Conservation (phyloP, 1,284 basidiomycete species). For the Sporisorium reilianum region DNA sequence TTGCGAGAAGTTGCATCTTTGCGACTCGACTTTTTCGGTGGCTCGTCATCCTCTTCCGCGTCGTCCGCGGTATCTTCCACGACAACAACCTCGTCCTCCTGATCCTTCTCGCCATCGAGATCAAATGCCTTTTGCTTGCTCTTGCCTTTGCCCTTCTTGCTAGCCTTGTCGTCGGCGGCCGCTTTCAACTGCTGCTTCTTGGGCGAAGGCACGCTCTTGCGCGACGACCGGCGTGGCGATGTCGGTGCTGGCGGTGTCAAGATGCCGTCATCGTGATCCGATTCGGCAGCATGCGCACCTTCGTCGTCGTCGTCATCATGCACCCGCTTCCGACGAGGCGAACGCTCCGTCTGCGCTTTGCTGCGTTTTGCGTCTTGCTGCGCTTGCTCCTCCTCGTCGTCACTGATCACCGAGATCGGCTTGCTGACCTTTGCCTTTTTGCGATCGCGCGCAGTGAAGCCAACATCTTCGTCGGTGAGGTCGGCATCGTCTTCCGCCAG, state of each 20-base stretch:
- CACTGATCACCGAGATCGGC: slow-evolving; percentile 8
- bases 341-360: not conserved
- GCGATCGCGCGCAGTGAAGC: slow-evolving; percentile 21
- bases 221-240: slow-evolving; percentile 20
- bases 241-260: slow-evolving; percentile 29
- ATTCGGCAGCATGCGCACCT: not conserved
- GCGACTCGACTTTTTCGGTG: not conserved
- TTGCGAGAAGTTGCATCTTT: slow-evolving; percentile 7
- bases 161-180: not conserved
- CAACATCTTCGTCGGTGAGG: slow-evolving; percentile 35
- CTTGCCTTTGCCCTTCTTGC: slow-evolving; percentile 19
- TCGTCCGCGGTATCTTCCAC: not conserved
- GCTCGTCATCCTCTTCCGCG: not conserved
- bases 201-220: slow-evolving; percentile 26
- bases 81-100: slow-evolving; percentile 1
- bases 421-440: slow-evolving; percentile 21
- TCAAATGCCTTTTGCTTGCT: slow-evolving; percentile 28
- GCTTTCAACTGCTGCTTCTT: slow-evolving; percentile 21
- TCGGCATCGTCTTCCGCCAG: slow-evolving; percentile 15
- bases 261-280: slow-evolving; percentile 15
- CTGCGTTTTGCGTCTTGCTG: not conserved
- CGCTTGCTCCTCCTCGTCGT: slow-evolving; percentile 4
- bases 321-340: not conserved
- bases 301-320: slow-evolving; percentile 6
- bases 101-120: slow-evolving; percentile 2